Conservation (phyloP, 305 asterid species). For the Salvia sclarea region DNA sequence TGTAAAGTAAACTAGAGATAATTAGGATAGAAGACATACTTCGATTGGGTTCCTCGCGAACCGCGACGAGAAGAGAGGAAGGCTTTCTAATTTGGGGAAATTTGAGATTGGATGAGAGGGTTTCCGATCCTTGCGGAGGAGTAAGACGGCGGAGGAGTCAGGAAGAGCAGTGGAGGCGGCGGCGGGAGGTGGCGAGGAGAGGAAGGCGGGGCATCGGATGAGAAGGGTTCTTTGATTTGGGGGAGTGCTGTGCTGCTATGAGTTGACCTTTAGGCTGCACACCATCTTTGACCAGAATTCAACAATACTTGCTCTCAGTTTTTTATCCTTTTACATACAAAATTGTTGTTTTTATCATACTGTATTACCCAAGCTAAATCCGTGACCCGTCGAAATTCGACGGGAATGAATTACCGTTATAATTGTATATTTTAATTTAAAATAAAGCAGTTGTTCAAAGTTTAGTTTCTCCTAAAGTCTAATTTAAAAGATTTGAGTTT, state of each 20-base stretch:
- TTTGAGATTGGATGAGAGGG: background rate
- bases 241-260: background rate
- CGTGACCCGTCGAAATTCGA: no score
- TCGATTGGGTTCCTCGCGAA: background rate
- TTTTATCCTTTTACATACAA: no score
- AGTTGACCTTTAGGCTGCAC: background rate
- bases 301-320: background rate
- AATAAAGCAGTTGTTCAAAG: no score
- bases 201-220: background rate
- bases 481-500: no score
- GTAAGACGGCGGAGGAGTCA: background rate
- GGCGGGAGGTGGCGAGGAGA: background rate
- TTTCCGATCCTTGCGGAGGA: background rate
- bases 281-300: background rate
- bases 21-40: background rate
- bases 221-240: conserved; percentile 8
- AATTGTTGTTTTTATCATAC: no score
- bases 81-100: background rate
- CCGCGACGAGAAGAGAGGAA: background rate
- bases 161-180: background rate
- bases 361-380: no score
- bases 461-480: no score
- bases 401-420: no score
- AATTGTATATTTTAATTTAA: no score
- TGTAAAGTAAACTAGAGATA: background rate